Evolutionary conservation across 805 yeast genomes (phyloP), one percentile per base, ranked within the genome.

Genomic region (Candida multigemmis): DNA sequence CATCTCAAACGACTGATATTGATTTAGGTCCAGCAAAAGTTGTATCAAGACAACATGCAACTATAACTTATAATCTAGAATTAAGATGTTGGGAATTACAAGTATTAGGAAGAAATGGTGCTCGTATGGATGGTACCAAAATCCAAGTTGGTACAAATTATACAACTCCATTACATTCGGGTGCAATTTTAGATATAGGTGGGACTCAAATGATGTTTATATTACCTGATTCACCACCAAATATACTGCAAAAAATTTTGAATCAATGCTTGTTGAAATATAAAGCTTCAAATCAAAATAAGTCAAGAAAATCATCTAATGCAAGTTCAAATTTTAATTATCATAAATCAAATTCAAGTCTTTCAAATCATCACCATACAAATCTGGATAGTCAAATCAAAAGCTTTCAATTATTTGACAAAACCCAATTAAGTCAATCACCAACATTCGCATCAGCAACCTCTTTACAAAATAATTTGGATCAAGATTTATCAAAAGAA

Each of bases 141-240:
- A 52, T 67, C 8, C 64, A 68, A 3, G 56, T 68, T 17, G 78
- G 77, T 4, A 53, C 66, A 4, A 41, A 54, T 21, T 52, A 60
- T 4, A 62, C 75, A 3, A 67, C 77, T 9, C 68, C 76, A 8
- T 65, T 91, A 30, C 68, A 70, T 27, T 78, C 93, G 2, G 98
- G 98, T n/a, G 82, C 89, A 22, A 74, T 91, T 11, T 56, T 91
- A 31, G 99, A 91, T 44, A 77, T 91, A 24, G 97, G 97, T 11
- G 96, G 96, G 5, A 86, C 95, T 7, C 97, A 91, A 55, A 91
- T 91, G 97, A 89, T 91, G 94, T 91, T 91, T 48, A 91, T 91
- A 20, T 62, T 91, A 38, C 99, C 99, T 2, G 96, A 87, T 49
- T 75, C 83, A 4, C 73, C 74, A 8, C 95, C 96, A 3, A 58